Evolutionary conservation across 1,284 basidiomycete genomes (phyloP).

Genomic region (Moesziomyces sp.): DNA sequence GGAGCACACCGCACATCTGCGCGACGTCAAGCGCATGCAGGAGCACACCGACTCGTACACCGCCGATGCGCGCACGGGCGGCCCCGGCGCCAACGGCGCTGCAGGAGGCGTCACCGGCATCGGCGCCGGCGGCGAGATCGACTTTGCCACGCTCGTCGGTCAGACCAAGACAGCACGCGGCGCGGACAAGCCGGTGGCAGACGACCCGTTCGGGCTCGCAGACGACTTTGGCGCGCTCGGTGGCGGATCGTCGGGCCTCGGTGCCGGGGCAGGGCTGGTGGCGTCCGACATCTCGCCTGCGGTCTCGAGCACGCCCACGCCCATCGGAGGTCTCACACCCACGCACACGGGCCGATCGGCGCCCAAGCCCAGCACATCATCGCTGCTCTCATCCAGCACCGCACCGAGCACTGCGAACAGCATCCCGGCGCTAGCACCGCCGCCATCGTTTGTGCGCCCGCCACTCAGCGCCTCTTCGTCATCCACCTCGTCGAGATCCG

Average conservation of each 20-base stretch:
- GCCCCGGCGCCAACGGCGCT: conserved; percentile 9
- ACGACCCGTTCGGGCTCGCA: conserved; percentile 50
- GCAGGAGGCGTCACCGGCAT: conserved; percentile 44
- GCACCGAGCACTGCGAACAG: neutral
- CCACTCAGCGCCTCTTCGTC: conserved; percentile 15
- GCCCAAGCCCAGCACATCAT: conserved; percentile 9
- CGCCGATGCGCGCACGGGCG: neutral
- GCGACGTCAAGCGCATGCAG: conserved; percentile 54
- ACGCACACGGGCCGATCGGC: conserved; percentile 32
- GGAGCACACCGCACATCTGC: conserved; percentile 74
- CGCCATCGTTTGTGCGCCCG: conserved; percentile 20
- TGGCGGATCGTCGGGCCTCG: neutral
- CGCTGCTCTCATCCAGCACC: neutral
- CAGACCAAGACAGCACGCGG: conserved; percentile 32
- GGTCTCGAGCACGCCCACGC: conserved; percentile 15
- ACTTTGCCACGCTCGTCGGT: conserved; percentile 63
- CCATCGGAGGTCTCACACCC: conserved; percentile 32
- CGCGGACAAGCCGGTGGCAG: conserved; percentile 18
- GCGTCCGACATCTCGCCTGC: conserved; percentile 36
- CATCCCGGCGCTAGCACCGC: conserved; percentile 25
- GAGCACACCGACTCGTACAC: conserved; percentile 60
- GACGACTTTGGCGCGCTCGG: conserved; percentile 27
- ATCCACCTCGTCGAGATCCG: conserved; percentile 3
- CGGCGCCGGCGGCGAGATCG: conserved; percentile 56
- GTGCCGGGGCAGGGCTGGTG: neutral